These are phyloP conservation scores for Aureobasidium sp. DNA, from an alignment of 2,329 filamentous ascomycete genomes.

Conservation along the genomic window DNA sequence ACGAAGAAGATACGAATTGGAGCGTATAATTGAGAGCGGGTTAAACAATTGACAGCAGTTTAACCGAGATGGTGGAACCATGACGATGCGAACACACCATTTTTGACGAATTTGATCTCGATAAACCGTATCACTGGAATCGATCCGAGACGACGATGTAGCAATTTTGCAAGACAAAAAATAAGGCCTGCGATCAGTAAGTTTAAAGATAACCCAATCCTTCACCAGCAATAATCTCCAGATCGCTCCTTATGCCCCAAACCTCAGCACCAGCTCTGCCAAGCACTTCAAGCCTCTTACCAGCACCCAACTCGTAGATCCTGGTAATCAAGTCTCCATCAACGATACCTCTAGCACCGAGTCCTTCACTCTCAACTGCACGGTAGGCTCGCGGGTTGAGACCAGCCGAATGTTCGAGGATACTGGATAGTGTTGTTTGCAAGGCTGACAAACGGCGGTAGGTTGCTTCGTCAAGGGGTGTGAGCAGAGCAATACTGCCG, in stretches of 20 bases:
- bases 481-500: constrained; percentile 80
- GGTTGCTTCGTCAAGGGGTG: constrained; percentile 78
- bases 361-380: constrained; percentile 53
- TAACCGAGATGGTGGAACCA: too few relatives aligned
- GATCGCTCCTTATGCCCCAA: constrained; percentile 74
- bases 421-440: constrained; percentile 80
- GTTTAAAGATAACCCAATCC: constrained; percentile 64
- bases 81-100: too few relatives aligned
- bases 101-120: too few relatives aligned
- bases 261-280: constrained; percentile 75
- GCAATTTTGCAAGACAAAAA: too few relatives aligned
- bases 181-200: background rate
- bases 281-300: constrained; percentile 76
- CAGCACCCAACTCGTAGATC: constrained; percentile 80
- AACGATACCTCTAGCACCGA: constrained; percentile 70
- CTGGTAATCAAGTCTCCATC: constrained; percentile 81
- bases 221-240: constrained; percentile 70
- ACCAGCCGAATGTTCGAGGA: constrained; percentile 79
- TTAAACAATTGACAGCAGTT: too few relatives aligned
- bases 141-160: background rate
- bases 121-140: too few relatives aligned
- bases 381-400: constrained; percentile 88
- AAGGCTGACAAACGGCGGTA: constrained; percentile 89
- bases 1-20: too few relatives aligned
- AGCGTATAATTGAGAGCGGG: too few relatives aligned